Conservation (phyloP, 257 asterid species). For the Capsicum pubescens region DNA sequence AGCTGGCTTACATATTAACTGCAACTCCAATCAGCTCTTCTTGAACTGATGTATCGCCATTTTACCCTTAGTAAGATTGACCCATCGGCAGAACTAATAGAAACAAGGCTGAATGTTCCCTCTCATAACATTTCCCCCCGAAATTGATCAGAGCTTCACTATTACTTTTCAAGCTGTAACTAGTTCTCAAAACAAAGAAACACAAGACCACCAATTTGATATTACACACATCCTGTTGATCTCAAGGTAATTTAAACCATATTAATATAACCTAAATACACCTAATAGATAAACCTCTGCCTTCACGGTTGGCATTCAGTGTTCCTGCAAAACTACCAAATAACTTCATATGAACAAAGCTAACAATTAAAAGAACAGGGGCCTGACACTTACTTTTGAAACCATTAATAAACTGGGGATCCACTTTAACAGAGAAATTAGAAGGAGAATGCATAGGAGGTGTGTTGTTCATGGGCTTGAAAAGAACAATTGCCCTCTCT, state of each 20-base stretch:
- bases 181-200: neutral
- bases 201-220: neutral
- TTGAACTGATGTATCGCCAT: neutral
- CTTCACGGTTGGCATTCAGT: neutral
- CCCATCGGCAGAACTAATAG: neutral
- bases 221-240: neutral
- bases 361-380: neutral
- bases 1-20: neutral
- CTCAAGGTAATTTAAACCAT: neutral
- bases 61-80: neutral
- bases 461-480: slow-evolving; percentile 47
- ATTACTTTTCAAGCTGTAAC: neutral
- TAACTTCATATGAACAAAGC: neutral
- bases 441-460: slow-evolving; percentile 50
- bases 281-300: neutral
- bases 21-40: slow-evolving; percentile 4
- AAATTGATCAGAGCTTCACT: neutral
- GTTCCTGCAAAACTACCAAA: neutral
- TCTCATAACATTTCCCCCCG: neutral
- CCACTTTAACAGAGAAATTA: slow-evolving; percentile 48
- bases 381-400: slow-evolving; percentile 56
- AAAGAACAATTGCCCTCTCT: slow-evolving; percentile 79
- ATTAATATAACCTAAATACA: neutral
- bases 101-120: neutral
- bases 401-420: slow-evolving; percentile 52